phyloP scores from a whole-genome alignment of 106 monocot species.

The Gastrodia elata region DNA sequence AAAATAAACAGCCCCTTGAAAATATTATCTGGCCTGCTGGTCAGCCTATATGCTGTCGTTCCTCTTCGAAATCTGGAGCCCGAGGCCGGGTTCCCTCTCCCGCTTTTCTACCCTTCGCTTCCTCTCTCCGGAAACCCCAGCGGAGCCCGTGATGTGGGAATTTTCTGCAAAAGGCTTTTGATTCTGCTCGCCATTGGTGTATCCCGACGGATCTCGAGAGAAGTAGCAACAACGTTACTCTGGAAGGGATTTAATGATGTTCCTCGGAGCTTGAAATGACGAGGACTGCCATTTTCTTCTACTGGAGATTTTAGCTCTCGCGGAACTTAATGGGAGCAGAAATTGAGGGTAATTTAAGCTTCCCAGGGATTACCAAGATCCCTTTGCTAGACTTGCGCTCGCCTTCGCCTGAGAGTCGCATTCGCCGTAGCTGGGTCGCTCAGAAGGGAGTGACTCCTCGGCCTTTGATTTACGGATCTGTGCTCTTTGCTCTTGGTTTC shows the following conservation, averaged over 20 bases:
- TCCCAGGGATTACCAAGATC: background rate
- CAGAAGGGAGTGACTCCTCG: conserved; percentile 18
- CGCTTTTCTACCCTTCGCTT: no score
- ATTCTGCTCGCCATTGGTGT: background rate
- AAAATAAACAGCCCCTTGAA: no score
- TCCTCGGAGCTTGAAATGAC: background rate
- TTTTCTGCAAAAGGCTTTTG: background rate
- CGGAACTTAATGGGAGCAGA: background rate
- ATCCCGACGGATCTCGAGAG: background rate
- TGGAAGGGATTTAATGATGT: background rate
- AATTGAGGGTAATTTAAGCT: conserved; percentile 2
- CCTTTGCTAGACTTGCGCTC: background rate
- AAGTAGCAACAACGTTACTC: background rate
- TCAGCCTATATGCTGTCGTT: no score
- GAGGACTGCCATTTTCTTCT: background rate
- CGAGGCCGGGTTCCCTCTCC: no score
- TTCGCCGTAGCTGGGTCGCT: background rate
- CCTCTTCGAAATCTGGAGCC: no score
- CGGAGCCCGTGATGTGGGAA: background rate
- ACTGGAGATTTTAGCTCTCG: background rate
- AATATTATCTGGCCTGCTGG: no score
- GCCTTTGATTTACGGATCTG: conserved; percentile 37
- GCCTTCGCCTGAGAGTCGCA: conserved; percentile 8
- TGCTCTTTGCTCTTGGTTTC: conserved; percentile 68
- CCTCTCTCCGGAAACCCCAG: no score